These are phyloP conservation scores for Metarhizium album DNA, from an alignment of 2,329 filamentous ascomycete species.

Conservation along the genomic window DNA sequence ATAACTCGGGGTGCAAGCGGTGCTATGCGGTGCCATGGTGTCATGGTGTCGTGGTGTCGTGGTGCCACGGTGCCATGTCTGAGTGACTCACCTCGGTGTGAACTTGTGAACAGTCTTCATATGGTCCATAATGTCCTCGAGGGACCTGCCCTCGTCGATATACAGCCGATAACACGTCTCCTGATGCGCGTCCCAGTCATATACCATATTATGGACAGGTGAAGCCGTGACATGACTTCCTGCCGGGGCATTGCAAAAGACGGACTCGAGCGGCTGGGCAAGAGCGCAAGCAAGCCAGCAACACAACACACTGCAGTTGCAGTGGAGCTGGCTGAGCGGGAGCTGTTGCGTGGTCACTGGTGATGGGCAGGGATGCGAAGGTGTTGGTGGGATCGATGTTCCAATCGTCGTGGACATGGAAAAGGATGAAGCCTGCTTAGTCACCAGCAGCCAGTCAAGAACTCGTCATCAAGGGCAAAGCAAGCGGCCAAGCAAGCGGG, in stretches of 20 bases:
- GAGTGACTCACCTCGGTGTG: constrained; percentile 54
- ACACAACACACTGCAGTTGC: not conserved
- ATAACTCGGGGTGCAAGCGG: too few species aligned
- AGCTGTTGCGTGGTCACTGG: not conserved
- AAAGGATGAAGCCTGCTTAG: not conserved
- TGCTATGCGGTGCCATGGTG: too few species aligned
- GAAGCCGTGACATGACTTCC: not conserved
- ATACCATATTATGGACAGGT: constrained; percentile 27
- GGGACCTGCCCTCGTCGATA: constrained; percentile 60
- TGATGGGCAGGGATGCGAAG: not conserved
- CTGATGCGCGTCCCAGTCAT: constrained; percentile 34
- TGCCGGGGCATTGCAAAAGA: constrained; percentile 4
- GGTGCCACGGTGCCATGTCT: not conserved
- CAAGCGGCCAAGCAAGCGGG: too few species aligned
- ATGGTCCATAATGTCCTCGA: constrained; percentile 65
- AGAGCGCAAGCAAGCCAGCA: not conserved
- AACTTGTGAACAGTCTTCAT: constrained; percentile 57
- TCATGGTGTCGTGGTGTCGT: not conserved
- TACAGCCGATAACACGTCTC: constrained; percentile 50
- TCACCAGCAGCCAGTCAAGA: not conserved
- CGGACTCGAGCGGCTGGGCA: not conserved
- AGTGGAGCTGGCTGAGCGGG: not conserved
- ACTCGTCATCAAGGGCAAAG: too few species aligned
- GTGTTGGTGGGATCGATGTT: not conserved
- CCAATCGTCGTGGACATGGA: too few species aligned